Evolutionary conservation across 805 yeast species (phyloP).

Genomic region (Tetrapisispora nanseiensis): DNA sequence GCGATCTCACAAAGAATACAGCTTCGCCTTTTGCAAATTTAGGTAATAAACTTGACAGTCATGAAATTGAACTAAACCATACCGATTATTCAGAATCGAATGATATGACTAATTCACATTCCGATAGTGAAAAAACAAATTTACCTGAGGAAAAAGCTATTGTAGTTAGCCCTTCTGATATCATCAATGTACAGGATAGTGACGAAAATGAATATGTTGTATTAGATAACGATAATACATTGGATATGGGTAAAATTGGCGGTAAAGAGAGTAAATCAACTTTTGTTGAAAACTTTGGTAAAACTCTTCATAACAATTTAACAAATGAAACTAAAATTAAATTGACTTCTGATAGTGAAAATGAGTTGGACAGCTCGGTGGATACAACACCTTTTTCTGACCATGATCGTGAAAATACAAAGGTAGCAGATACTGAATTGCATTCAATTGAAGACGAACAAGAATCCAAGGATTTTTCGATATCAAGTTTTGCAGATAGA

Average conservation of each 20-base stretch:
- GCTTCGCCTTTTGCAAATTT: constrained; percentile 13
- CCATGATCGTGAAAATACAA: neutral
- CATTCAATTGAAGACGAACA: neutral
- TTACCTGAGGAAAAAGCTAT: no score
- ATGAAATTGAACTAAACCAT: no score
- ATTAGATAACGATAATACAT: neutral
- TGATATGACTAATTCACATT: neutral
- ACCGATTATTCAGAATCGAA: neutral
- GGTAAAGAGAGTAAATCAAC: neutral
- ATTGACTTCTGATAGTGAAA: no score
- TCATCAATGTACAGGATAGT: no score
- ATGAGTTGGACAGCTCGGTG: no score
- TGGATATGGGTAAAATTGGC: neutral
- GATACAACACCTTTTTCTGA: no score
- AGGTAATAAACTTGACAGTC: no score
- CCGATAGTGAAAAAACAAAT: neutral
- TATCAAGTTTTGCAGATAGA: constrained; percentile 19
- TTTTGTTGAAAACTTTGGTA: neutral
- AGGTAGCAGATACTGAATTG: neutral
- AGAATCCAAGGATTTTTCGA: constrained; percentile 4
- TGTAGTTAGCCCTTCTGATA: no score
- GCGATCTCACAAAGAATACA: no score
- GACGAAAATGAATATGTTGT: neutral
- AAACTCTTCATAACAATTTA: no score
- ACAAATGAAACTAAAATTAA: no score